phyloP scores from a whole-genome alignment of 345 rosid genomes.

The Psidium friedrichsthalianum region DNA sequence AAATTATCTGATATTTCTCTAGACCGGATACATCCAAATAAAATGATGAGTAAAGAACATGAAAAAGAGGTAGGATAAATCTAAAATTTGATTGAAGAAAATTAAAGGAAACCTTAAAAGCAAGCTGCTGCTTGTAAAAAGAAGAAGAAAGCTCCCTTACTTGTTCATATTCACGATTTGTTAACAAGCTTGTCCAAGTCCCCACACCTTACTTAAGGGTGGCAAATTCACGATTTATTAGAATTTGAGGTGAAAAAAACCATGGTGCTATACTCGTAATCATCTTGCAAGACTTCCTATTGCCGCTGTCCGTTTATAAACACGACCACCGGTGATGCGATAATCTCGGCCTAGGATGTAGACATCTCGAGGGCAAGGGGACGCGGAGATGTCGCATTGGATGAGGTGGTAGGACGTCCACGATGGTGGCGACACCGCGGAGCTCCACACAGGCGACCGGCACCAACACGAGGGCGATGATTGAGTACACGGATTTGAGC shows the following conservation, averaged over 20 bases:
- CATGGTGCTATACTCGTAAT: not conserved
- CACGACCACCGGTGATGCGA: not conserved
- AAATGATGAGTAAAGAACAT: not conserved
- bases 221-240: not conserved
- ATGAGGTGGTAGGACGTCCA: too few relatives aligned
- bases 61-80: not conserved
- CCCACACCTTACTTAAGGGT: not conserved
- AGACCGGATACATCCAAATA: fast-evolving
- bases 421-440: too few relatives aligned
- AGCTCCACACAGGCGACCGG: too few relatives aligned
- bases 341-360: not conserved
- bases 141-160: too few relatives aligned
- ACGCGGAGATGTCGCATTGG: too few relatives aligned
- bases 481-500: too few relatives aligned
- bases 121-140: not conserved
- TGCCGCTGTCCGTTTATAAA: not conserved
- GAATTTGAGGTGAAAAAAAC: not conserved
- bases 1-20: not conserved
- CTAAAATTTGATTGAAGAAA: not conserved
- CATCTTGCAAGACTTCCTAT: not conserved
- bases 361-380: not conserved
- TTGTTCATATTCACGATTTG: not conserved
- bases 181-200: not conserved
- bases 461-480: too few relatives aligned
- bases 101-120: not conserved